These are phyloP conservation scores for Ichthyophthirius multifiliis DNA, from an alignment of 169 alveolate species.

Conservation along the genomic window DNA sequence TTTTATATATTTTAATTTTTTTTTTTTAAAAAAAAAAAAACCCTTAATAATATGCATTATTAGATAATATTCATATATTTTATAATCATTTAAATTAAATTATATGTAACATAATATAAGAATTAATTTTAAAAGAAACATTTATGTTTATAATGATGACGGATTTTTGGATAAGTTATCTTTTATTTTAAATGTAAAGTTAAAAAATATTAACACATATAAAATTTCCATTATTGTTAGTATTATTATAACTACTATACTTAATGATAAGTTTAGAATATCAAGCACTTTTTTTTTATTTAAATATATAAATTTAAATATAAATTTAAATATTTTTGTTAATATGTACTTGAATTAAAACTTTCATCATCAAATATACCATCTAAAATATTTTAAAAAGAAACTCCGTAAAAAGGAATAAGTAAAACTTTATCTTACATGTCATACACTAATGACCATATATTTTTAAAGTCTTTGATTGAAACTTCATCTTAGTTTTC, in stretches of 20 bases:
- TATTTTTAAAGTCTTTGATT: background rate
- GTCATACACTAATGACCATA: background rate
- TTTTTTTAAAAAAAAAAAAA: too few species aligned
- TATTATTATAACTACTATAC: background rate
- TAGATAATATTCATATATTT: background rate
- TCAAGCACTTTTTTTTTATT: background rate
- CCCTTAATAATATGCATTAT: conserved; percentile 22
- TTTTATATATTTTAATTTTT: too few species aligned
- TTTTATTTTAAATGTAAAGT: conserved; percentile 28
- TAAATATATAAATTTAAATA: too few species aligned
- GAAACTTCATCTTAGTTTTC: background rate
- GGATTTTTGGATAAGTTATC: conserved; percentile 31
- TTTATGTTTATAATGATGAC: conserved; percentile 11
- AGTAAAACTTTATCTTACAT: background rate
- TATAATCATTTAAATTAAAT: background rate
- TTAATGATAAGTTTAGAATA: too few species aligned
- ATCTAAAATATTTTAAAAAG: too few species aligned
- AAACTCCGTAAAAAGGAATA: background rate
- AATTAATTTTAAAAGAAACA: background rate
- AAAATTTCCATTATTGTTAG: conserved; percentile 1
- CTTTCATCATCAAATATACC: too few species aligned
- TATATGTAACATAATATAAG: conserved; percentile 5
- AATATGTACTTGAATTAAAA: too few species aligned
- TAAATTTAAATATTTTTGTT: too few species aligned
- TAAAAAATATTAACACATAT: conserved; percentile 15